phyloP scores from a whole-genome alignment of 768 basidiomycete species.

The Albatrellus ellisii region DNA sequence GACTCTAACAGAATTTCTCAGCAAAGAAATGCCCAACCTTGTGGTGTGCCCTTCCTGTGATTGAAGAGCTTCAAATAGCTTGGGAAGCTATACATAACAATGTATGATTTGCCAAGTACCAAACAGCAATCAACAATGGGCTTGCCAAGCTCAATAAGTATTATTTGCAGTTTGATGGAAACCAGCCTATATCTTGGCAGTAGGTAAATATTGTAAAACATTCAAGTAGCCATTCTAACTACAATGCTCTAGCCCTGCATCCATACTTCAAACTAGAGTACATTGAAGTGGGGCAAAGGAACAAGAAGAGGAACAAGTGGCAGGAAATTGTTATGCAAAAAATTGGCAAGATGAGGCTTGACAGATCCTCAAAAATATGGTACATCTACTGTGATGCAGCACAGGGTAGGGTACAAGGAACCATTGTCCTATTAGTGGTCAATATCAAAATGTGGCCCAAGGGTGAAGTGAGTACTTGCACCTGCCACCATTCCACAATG shows the following conservation, averaged over 20 bases:
- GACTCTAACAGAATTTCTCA: conserved; percentile 20
- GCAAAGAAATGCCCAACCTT: conserved; percentile 17
- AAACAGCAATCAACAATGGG: conserved; percentile 13
- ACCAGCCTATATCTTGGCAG: conserved; percentile 13
- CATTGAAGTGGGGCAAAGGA: conserved; percentile 21
- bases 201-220: conserved; percentile 14
- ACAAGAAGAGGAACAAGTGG: conserved; percentile 8
- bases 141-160: conserved; percentile 18
- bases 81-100: conserved; percentile 18
- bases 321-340: conserved; percentile 8
- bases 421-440: not conserved
- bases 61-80: conserved; percentile 18
- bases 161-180: conserved; percentile 13
- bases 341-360: conserved; percentile 12
- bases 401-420: conserved; percentile 4
- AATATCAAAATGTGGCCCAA: not conserved
- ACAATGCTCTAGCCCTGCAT: conserved; percentile 19
- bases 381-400: conserved; percentile 5
- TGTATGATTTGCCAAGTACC: conserved; percentile 10
- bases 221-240: not conserved
- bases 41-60: conserved; percentile 16
- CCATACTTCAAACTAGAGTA: conserved; percentile 22
- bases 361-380: conserved; percentile 5
- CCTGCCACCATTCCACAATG: conserved; percentile 13
- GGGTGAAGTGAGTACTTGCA: not conserved